Conservation (phyloP, 176 grass and related monocot species). For the Saccharum spontaneum region DNA sequence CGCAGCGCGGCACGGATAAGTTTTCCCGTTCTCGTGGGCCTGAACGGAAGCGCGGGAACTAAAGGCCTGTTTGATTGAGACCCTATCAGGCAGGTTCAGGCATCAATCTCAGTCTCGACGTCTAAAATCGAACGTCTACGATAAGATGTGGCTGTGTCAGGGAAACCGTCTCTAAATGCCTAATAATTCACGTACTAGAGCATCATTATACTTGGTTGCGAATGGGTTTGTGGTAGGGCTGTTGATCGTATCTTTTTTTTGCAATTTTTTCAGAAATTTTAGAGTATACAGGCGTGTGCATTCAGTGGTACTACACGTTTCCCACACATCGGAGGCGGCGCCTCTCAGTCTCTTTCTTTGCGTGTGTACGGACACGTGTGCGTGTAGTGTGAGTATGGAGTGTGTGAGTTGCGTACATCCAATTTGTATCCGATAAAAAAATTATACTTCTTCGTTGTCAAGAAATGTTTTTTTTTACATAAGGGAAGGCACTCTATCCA, state of each 20-base stretch:
- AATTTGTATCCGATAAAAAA: neutral
- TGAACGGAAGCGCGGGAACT: neutral
- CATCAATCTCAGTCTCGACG: neutral
- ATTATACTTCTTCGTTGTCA: neutral
- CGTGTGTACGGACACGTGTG: too few relatives aligned
- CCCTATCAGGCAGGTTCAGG: neutral
- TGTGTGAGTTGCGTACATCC: too few relatives aligned
- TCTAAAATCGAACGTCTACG: neutral
- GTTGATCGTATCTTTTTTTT: too few relatives aligned
- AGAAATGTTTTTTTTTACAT: neutral
- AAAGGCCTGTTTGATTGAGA: neutral
- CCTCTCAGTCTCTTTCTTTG: too few relatives aligned
- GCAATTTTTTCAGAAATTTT: too few relatives aligned
- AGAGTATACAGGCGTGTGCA: too few relatives aligned
- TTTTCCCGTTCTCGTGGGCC: neutral
- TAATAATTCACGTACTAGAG: neutral
- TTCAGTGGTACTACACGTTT: too few relatives aligned
- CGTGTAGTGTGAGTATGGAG: too few relatives aligned
- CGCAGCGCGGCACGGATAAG: neutral
- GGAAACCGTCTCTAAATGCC: neutral
- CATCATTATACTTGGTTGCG: neutral
- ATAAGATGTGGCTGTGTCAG: neutral
- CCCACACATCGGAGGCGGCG: too few relatives aligned
- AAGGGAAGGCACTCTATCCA: neutral
- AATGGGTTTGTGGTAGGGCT: too few relatives aligned